phyloP scores from a whole-genome alignment of 2,329 filamentous ascomycete species.

The Cylindrodendrum hubeiense region DNA sequence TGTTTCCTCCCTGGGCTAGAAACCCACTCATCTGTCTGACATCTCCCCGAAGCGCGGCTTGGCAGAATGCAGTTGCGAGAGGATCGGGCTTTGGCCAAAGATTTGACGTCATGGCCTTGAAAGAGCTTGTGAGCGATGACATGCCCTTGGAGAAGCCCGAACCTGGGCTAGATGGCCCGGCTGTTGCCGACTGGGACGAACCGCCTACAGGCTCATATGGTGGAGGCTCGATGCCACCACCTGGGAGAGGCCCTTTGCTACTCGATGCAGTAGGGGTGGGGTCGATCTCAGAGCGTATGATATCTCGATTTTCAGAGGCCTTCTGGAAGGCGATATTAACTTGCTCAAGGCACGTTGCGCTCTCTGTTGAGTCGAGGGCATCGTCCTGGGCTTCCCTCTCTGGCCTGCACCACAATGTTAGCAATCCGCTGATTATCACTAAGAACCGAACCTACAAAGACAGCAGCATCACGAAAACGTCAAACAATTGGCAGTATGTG shows the following conservation, averaged over 20 bases:
- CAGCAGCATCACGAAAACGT: constrained; percentile 37
- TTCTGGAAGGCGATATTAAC: constrained; percentile 32
- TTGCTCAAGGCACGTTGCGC: constrained; percentile 36
- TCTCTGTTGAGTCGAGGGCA: constrained; percentile 31
- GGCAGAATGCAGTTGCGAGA: constrained; percentile 52
- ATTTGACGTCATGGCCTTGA: constrained; percentile 51
- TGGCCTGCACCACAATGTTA: constrained; percentile 23
- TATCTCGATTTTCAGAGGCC: constrained; percentile 32
- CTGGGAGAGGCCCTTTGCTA: constrained; percentile 28
- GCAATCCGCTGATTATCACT: not conserved
- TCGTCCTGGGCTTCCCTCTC: constrained; percentile 42
- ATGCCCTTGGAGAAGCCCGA: constrained; percentile 38
- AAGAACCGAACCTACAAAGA: constrained; percentile 35
- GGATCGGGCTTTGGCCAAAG: constrained; percentile 52
- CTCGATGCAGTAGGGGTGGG: constrained; percentile 23
- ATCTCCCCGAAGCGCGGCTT: constrained; percentile 50
- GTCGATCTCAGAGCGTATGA: constrained; percentile 25
- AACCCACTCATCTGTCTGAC: constrained; percentile 49
- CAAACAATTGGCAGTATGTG: constrained; percentile 43
- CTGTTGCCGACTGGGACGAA: constrained; percentile 18
- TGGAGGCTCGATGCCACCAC: constrained; percentile 35
- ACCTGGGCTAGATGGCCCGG: constrained; percentile 13
- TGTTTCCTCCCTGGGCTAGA: constrained; percentile 50
- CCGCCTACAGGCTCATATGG: constrained; percentile 38
- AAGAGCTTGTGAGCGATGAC: constrained; percentile 49